Conservation (phyloP, 2,329 filamentous ascomycete genomes). For the Madurella mycetomatis region DNA sequence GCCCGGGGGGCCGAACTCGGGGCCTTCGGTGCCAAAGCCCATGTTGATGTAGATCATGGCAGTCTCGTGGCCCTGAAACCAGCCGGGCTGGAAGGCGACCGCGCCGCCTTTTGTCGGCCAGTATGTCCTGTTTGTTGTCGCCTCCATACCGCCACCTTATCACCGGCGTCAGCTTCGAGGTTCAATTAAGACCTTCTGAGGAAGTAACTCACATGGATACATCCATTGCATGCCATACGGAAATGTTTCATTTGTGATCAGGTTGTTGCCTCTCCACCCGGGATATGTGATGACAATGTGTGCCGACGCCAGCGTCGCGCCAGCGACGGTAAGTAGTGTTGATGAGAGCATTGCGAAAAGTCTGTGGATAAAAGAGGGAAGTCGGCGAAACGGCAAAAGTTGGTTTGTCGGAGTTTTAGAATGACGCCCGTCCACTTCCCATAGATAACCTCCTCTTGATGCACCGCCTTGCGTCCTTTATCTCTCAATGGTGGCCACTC, state of each 20-base stretch:
- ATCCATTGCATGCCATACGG: conserved; percentile 94
- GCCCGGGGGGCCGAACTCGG: conserved; percentile 34
- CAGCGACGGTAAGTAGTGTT: conserved; percentile 40
- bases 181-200: neutral
- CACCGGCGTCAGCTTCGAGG: conserved; percentile 5
- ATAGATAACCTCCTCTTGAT: conserved; percentile 1
- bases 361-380: conserved; percentile 8
- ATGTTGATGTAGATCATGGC: conserved; percentile 90
- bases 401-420: neutral
- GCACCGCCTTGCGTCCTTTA: neutral
- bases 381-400: neutral
- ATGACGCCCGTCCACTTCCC: neutral
- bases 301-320: conserved; percentile 52
- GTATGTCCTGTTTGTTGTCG: conserved; percentile 77
- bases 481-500: conserved; percentile 4
- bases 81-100: conserved; percentile 87
- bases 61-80: conserved; percentile 83
- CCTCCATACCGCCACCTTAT: conserved; percentile 75
- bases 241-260: conserved; percentile 71
- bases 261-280: conserved; percentile 81
- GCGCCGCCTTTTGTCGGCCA: conserved; percentile 88
- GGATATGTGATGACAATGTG: conserved; percentile 85
- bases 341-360: conserved; percentile 43
- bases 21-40: conserved; percentile 68
- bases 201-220: conserved; percentile 72